Evolutionary conservation across 148 eudicot species (phyloP), one percentile per base, ranked within the genome.

Genomic region (Vaccinium vitisidaea): DNA sequence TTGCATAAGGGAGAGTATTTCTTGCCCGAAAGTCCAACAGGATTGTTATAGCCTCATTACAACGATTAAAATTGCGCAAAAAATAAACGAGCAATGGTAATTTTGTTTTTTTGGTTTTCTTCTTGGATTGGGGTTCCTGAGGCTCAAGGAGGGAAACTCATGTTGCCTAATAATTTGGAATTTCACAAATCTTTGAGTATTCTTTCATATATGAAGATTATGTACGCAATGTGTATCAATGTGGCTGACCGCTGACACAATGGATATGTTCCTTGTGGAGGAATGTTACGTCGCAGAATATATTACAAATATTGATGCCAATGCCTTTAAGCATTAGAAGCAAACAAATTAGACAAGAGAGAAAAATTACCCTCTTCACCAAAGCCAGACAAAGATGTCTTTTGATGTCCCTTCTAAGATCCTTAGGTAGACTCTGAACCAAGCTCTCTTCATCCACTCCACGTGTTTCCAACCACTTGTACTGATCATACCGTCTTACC

Each of bases 321-420:
- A 49, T 16, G 21, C 36, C 8, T 14, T 18, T 18, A 21, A 80
- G 54, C 48, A 61, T 61, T 61, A 39, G 53, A 74, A 56, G 39
- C 32, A 80, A 12, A 48, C 18, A 16, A 21, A 39, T 16, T 49
- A 39, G 77, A 83, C 50, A 39, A 46, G 23, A 19, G 75, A 56
- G 69, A 50, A 78, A 56, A 75, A 50, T 86, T 92, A 95, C 98
- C 93, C 94, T 89, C 83, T 94, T 91, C 82, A 95, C 98, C 82
- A 95, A 89, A 84, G 93, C 94, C 70, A 95, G 94, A 92, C 98
- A 95, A 82, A 95, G 95, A 90, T 95, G 98, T 23, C 98, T 95
- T 83, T 95, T 95, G 43, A 95, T 95, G 89, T 95, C 98, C 88
- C 97, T 89, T 84, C 94, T 92, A 58, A 95, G 94, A 92, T 95